These are phyloP conservation scores for Rugonectria rugulosa DNA, from an alignment of 2,329 filamentous ascomycete genomes.

Conservation along the genomic window DNA sequence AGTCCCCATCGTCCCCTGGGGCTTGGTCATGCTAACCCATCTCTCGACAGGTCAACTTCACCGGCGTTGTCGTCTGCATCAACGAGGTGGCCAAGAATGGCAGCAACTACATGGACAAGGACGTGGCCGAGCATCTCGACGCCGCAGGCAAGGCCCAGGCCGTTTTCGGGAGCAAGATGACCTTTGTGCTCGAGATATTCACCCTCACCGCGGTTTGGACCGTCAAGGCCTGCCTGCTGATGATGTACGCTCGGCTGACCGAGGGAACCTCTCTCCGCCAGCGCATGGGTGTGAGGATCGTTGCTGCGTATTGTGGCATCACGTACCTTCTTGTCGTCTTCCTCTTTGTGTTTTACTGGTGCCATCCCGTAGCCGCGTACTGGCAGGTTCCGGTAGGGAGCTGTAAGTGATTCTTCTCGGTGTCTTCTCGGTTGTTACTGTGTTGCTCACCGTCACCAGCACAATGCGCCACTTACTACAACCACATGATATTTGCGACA, in stretches of 20 bases:
- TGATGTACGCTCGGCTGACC: slow-evolving; percentile 62
- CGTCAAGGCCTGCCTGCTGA: slow-evolving; percentile 59
- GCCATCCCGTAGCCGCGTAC: slow-evolving; percentile 58
- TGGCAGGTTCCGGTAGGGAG: slow-evolving; percentile 56
- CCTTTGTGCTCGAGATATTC: slow-evolving; percentile 61
- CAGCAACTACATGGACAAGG: slow-evolving; percentile 53
- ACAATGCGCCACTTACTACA: slow-evolving; percentile 55
- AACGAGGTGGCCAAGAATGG: slow-evolving; percentile 53
- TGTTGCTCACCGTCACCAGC: slow-evolving; percentile 29
- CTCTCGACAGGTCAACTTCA: slow-evolving; percentile 42
- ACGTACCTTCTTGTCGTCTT: slow-evolving; percentile 58
- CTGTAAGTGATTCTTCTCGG: slow-evolving; percentile 29
- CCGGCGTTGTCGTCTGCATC: slow-evolving; percentile 51
- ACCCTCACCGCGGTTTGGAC: slow-evolving; percentile 60
- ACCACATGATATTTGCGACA: slow-evolving; percentile 56
- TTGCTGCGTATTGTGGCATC: slow-evolving; percentile 52
- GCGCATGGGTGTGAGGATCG: slow-evolving; percentile 49
- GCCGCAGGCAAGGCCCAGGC: slow-evolving; percentile 49
- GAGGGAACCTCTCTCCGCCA: slow-evolving; percentile 41
- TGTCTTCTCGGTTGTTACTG: neutral
- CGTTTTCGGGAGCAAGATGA: slow-evolving; percentile 61
- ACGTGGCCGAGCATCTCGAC: slow-evolving; percentile 52
- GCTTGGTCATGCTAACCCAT: slow-evolving; percentile 2
- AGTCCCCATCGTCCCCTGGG: too few species aligned
- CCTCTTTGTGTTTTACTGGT: slow-evolving; percentile 62